Evolutionary conservation across 2,329 filamentous ascomycete species (phyloP).

Genomic region (Penicillium fuscoglaucum): DNA sequence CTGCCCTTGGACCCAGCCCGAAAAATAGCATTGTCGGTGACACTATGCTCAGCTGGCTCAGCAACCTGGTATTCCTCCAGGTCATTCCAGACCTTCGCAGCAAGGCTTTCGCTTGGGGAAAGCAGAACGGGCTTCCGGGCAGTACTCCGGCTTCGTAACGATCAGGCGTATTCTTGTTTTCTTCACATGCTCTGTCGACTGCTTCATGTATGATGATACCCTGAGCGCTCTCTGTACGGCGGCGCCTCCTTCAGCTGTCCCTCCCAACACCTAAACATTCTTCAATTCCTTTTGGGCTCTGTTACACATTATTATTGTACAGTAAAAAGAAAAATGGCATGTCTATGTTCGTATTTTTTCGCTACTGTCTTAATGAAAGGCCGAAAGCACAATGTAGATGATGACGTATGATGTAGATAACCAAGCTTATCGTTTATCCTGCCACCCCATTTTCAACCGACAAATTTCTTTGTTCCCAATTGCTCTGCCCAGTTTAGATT

Average conservation of each 20-base stretch:
- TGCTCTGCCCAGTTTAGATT: background rate
- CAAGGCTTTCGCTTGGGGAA: conserved; percentile 60
- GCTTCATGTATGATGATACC: conserved; percentile 32
- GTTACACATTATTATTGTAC: conserved; percentile 11
- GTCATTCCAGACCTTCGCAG: conserved; percentile 58
- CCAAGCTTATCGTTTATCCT: conserved; percentile 12
- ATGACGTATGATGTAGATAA: conserved; percentile 29
- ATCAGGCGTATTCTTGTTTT: background rate
- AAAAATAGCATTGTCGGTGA: conserved; percentile 56
- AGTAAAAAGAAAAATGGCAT: background rate
- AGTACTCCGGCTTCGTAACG: conserved; percentile 5
- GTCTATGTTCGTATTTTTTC: background rate
- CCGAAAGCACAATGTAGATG: background rate
- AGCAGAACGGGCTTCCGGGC: conserved; percentile 51
- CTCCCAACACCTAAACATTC: conserved; percentile 10
- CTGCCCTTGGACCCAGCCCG: conserved; percentile 53
- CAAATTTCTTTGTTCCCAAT: conserved; percentile 5
- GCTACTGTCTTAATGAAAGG: too few species aligned
- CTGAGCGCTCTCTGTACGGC: conserved; percentile 18
- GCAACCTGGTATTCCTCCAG: conserved; percentile 56
- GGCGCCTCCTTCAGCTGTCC: conserved; percentile 10
- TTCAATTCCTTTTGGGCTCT: background rate
- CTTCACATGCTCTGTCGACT: background rate
- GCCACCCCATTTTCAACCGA: conserved; percentile 16
- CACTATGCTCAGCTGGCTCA: conserved; percentile 56